Conservation (phyloP, 306 rosid genomes). For the Psophocarpus tetragonolobus region DNA sequence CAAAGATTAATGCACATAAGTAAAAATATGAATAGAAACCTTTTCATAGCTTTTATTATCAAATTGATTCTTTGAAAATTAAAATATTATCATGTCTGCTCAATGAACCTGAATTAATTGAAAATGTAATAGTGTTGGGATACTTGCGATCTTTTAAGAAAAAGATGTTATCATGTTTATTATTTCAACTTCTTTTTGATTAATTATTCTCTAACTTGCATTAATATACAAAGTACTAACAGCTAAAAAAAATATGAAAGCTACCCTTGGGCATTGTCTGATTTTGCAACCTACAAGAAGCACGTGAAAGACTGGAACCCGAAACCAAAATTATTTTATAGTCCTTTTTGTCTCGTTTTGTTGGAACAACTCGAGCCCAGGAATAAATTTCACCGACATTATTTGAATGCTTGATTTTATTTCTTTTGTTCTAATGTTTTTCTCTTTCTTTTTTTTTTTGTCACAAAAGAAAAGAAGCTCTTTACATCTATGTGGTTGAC, state of each 20-base stretch:
- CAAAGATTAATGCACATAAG: background rate
- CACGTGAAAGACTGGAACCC: background rate
- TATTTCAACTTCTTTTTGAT: background rate
- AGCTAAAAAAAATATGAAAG: background rate
- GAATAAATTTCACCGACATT: background rate
- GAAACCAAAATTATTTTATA: background rate
- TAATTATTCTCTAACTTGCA: background rate
- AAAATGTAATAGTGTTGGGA: background rate
- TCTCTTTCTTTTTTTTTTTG: background rate
- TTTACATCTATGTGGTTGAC: background rate
- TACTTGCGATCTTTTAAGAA: background rate
- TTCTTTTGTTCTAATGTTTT: background rate
- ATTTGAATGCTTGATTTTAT: background rate
- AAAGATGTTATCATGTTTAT: background rate
- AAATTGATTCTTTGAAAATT: background rate
- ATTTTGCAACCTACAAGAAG: background rate
- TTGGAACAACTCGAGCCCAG: constrained; percentile 16
- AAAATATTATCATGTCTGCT: background rate
- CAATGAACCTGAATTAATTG: background rate
- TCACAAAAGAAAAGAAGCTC: background rate
- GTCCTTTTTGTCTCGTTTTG: background rate
- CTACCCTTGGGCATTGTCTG: background rate
- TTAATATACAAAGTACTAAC: background rate
- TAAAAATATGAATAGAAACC: too few species aligned
- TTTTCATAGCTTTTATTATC: too few species aligned